Evolutionary conservation across 2,329 filamentous ascomycete species (phyloP).

Genomic region (Aspergillus ustus): DNA sequence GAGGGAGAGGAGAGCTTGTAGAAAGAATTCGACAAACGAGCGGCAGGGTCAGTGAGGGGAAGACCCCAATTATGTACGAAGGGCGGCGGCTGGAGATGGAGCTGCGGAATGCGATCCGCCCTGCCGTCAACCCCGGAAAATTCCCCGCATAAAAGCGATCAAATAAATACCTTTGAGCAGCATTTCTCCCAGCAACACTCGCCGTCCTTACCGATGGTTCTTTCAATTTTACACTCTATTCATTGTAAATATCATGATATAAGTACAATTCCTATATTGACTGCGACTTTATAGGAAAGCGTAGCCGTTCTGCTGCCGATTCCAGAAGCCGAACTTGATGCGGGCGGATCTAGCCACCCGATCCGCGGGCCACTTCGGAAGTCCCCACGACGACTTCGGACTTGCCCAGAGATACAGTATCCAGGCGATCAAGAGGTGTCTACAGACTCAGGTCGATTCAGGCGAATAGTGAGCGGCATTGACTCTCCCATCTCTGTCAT

Average conservation of each 20-base stretch:
- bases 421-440: background rate
- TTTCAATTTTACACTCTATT: background rate
- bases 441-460: background rate
- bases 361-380: conserved; percentile 24
- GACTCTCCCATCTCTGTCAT: conserved; percentile 10
- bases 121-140: conserved; percentile 23
- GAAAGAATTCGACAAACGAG: background rate
- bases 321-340: background rate
- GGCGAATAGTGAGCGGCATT: background rate
- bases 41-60: conserved; percentile 1
- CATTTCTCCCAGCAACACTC: background rate
- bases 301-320: background rate
- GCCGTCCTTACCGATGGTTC: background rate
- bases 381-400: background rate
- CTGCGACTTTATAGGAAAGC: background rate
- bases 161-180: background rate
- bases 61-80: background rate
- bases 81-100: conserved; percentile 23
- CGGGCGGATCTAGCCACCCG: conserved; percentile 19
- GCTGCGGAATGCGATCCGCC: conserved; percentile 26
- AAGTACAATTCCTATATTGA: background rate
- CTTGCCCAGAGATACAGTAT: too few relatives aligned
- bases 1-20: background rate
- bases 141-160: conserved; percentile 19
- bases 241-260: background rate